Percentiles rank a stretch among this genome's conserved stretches.
These are phyloP conservation scores for Pseudogymnoascus sp. DNA, from an alignment of 2,329 filamentous ascomycete genomes.

Conservation along the genomic window DNA sequence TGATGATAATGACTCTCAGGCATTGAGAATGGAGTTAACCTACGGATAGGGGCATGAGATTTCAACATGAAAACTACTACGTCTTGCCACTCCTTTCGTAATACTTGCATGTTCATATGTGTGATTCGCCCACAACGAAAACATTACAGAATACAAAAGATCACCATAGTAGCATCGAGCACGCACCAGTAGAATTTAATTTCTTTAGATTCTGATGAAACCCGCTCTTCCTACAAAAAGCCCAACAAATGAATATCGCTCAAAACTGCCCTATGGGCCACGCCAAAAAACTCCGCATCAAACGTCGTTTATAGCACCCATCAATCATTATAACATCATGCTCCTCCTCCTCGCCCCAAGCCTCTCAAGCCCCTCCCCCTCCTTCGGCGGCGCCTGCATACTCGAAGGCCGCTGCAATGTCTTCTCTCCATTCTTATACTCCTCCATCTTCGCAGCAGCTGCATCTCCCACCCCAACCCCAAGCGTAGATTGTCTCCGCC, in stretches of 20 bases:
- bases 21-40: background rate
- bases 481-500: conserved; percentile 26
- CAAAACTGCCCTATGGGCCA: conserved; percentile 2
- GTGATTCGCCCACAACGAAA: background rate
- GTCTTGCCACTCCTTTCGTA: background rate
- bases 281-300: conserved; percentile 6
- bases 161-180: background rate
- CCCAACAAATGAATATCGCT: conserved; percentile 8
- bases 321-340: conserved; percentile 30
- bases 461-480: conserved; percentile 15
- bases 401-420: conserved; percentile 16
- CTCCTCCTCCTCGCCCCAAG: conserved; percentile 27
- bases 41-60: background rate
- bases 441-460: conserved; percentile 14
- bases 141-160: background rate
- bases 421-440: conserved; percentile 18
- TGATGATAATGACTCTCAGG: conserved; percentile 3
- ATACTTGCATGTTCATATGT: background rate
- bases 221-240: background rate
- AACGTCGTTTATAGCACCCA: conserved; percentile 7
- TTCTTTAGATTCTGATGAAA: conserved; percentile 1
- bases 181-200: background rate
- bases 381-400: conserved; percentile 16
- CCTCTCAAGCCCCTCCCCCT: conserved; percentile 23
- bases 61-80: background rate